phyloP scores from a whole-genome alignment of 2,329 filamentous ascomycete species.

The Xylariaceae sp. region DNA sequence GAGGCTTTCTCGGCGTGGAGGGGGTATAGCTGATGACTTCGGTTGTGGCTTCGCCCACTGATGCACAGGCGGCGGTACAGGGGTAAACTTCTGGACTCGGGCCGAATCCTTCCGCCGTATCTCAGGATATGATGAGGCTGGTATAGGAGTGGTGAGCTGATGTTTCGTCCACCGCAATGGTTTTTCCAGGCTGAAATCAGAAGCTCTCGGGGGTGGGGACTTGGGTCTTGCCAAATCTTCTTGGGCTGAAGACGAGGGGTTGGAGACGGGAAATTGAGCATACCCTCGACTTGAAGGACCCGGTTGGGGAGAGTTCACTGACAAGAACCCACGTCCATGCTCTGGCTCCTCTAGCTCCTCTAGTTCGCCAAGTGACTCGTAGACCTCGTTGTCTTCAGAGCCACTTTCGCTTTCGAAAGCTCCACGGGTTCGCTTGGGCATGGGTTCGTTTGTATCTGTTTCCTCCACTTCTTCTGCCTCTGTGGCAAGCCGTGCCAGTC shows the following conservation, averaged over 20 bases:
- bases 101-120: not conserved
- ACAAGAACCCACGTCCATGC: not conserved
- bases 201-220: conserved; percentile 12
- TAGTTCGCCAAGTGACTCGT: conserved; percentile 4
- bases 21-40: too few relatives aligned
- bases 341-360: not conserved
- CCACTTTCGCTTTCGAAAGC: conserved; percentile 7
- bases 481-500: conserved; percentile 9
- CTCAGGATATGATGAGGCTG: conserved; percentile 12
- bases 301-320: conserved; percentile 7
- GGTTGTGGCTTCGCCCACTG: not conserved
- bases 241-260: conserved; percentile 7
- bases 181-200: conserved; percentile 9
- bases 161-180: conserved; percentile 2
- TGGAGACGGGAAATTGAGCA: conserved; percentile 12
- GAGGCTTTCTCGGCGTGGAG: too few relatives aligned
- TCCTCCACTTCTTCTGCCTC: conserved; percentile 24
- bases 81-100: conserved; percentile 2
- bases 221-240: conserved; percentile 1
- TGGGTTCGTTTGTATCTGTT: conserved; percentile 23
- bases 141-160: conserved; percentile 15
- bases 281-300: conserved; percentile 14
- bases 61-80: conserved; percentile 8
- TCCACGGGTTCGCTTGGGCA: conserved; percentile 26
- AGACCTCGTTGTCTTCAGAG: not conserved